These are phyloP conservation scores for Globisporangium spiculum DNA, from an alignment of 352 stramenopile genomes.

Conservation along the genomic window DNA sequence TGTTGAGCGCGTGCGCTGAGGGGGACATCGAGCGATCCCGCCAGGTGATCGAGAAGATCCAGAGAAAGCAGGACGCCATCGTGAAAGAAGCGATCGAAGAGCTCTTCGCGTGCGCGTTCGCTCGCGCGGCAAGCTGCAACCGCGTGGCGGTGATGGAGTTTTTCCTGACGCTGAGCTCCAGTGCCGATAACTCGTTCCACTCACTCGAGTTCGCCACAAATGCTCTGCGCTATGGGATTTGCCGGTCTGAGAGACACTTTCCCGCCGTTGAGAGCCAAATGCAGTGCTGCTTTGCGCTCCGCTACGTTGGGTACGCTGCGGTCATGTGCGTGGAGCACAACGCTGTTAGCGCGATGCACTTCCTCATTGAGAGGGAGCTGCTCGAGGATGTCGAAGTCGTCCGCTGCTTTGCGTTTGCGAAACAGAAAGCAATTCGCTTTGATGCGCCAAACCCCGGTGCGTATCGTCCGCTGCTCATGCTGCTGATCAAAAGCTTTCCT, in stretches of 20 bases:
- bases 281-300: conserved; percentile 34
- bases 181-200: neutral
- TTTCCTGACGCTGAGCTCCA: conserved; percentile 5
- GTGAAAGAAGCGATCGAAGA: conserved; percentile 15
- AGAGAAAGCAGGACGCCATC: neutral
- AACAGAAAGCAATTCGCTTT: conserved; percentile 32
- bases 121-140: conserved; percentile 14
- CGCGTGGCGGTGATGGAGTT: conserved; percentile 16
- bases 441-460: conserved; percentile 25
- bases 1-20: conserved; percentile 5
- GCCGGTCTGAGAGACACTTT: conserved; percentile 32
- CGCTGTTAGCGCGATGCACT: conserved; percentile 27
- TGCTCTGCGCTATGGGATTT: conserved; percentile 31
- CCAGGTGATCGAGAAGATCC: conserved; percentile 4
- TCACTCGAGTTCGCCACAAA: conserved; percentile 3
- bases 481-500: conserved; percentile 30
- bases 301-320: conserved; percentile 40
- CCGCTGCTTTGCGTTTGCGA: conserved; percentile 33
- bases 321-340: conserved; percentile 46
- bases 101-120: conserved; percentile 22
- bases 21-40: conserved; percentile 14
- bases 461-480: conserved; percentile 39
- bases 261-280: conserved; percentile 20
- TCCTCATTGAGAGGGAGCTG: conserved; percentile 24
- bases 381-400: conserved; percentile 38